Evolutionary conservation across 352 stramenopile genomes (phyloP), one percentile per base, ranked within the genome.

Genomic region (Phytopythium aichiense): DNA sequence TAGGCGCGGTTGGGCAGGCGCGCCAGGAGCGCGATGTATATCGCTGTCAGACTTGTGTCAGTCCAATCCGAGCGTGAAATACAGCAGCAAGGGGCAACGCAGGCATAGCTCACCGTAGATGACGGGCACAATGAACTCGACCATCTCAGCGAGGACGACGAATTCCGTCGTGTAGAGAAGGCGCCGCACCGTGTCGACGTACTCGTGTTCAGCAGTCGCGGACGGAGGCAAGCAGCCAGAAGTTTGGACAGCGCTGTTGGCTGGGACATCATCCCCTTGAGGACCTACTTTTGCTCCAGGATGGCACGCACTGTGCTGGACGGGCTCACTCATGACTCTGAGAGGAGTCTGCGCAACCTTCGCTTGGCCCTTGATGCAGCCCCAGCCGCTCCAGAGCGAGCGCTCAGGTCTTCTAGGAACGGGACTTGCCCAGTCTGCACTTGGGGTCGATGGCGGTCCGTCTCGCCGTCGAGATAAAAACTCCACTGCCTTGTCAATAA

Each of bases 91-190:
- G 38, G 13, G n/a, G 16, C 38, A 22, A 22, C 3, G 38, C 38
- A 45, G 38, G 38, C 20, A 22, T 3, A 22, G 28, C 48, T 31
- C 20, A 54, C 48, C 28, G 48, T 54, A 54, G 48, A 54, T 54
- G 2, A 54, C 16, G 4, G 48, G 28, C 48, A 54, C 48, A 8
- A 54, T n/a, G 13, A 20, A 31, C 28, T 54, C 28, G 9, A 54
- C n/a, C 12, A 54, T 2, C 28, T 54, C 48, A 13, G 23, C 23
- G 1, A 54, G 48, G 12, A 35, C 28, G 48, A 35, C 28, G 23
- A 54, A 54, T 12, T 54, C 48, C 11, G 48, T 54, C 12, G 28
- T 31, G 28, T 54, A 35, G 23, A 54, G 28, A 54, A 54, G 48
- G 15, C 28, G 48, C 15, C 33, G 48, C 13, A 35, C 48, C 28